Evolutionary conservation across 225 moss, liverwort and hornwort species (phyloP), one percentile per base, ranked within the genome.

Genomic region (Rhytidiadelphus loreus): DNA sequence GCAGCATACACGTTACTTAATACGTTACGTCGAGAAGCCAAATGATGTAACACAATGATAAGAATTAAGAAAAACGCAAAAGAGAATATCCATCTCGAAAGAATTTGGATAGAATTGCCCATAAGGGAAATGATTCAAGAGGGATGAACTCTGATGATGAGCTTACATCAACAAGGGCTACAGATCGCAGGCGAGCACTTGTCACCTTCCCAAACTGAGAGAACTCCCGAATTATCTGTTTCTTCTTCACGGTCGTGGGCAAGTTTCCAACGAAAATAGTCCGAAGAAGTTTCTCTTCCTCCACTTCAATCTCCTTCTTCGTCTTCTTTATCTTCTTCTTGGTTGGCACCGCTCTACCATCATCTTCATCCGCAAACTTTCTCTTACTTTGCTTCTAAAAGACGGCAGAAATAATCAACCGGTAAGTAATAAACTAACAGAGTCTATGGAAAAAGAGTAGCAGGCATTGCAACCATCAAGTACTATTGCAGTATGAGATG

Each of bases 181-280:
- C 90, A 86, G 96, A 96, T 85, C 98, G 95, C 89, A 97, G 85
- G 81, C 98, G 96, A 69, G 95, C 95, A 77, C 96, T 95, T 83
- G 94, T 96, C 85, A 99, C 96, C 37, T 89, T 87, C 77, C 98
- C 98, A 90, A 91, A 99, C 92, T 96, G 95, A 70, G 95, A 95
- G 58, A 99, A 99, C 88, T 99, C 98, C 62, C 93, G 89, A 44
- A 93, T 83, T 76, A 99, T 87, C 39, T 96, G 94, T 85, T 96
- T 99, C 74, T 94, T 92, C 86, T 97, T 97, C 88, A 96, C 93
- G 21, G 88, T 86, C 22, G 91, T 89, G 10, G 98, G 94, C 77
- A 99, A 86, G 89, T 99, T 99, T 58, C 97, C 98, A 75, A 99
- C 93, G 80, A 99, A 97, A 46, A 99, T 91, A 56, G 98, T 99